Base-by-base conservation (phyloP, 306 rosid species). In the Fragaria ananassa region DNA sequence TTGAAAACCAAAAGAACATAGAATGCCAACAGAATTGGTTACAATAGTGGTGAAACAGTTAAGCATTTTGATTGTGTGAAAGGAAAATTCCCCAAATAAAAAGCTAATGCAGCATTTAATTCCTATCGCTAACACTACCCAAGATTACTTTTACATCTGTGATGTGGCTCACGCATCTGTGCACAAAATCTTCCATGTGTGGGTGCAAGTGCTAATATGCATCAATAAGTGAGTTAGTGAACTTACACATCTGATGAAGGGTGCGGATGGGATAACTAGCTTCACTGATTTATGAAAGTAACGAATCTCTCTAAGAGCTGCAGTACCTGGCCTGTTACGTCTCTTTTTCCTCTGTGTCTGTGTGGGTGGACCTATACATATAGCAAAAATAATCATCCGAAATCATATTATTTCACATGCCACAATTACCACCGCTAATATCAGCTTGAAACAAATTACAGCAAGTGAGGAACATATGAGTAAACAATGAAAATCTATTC, bases 241-340 rank as follows among this genome's bases (percentile, higher is more conserved):
- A 83, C 97, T 83, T 78, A 92, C 97, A 45, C 85, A 68, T 88
- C 96, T 87, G 41, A 93, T 80, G 77, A 93, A 93, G 2, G 90
- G 87, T 60, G 91, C 89, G 78, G 84, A 80, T 49, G 98, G 98
- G 61, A 93, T 79, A 41, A 93, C 60, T 81, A 89, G 80, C 5
- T 76, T 42, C 71, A 71, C 51, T 51, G 82, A 37, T 79, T 45
- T 93, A 81, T 93, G 98, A 23, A 71, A 83, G 2, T 63, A 72
- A 10, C 96, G 90, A 83, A 93, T 93, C 89, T 93, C 91, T 15
- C 89, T 89, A 64, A 93, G 92, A 4, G 96, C 95, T 35, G 35
- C 77, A n/a, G 88, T 58, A 71, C 98, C 98, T 10, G 90, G 88
- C 72, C 54, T 93, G 82, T 3, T 23, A 5, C 87, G 86, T 72